Conservation (phyloP, 345 rosid genomes). For the Viola odorata region DNA sequence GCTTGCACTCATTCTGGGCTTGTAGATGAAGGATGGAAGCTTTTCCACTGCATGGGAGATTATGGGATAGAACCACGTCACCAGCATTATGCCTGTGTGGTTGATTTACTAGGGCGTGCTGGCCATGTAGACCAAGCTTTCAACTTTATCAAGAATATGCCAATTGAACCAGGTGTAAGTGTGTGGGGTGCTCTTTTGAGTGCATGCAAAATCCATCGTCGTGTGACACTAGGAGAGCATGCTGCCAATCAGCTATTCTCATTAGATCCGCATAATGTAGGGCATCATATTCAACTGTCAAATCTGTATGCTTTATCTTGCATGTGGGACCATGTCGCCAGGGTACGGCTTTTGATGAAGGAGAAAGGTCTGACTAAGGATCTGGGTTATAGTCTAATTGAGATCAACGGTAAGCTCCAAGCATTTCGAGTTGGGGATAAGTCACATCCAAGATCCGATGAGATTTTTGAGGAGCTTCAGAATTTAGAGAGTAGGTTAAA, state of each 20-base stretch:
- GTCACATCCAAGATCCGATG: constrained; percentile 44
- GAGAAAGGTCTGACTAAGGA: constrained; percentile 56
- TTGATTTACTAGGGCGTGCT: constrained; percentile 71
- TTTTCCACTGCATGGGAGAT: constrained; percentile 52
- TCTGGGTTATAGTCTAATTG: constrained; percentile 53
- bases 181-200: constrained; percentile 68
- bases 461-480: constrained; percentile 40
- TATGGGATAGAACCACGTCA: constrained; percentile 48
- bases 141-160: constrained; percentile 49
- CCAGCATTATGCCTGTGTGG: constrained; percentile 65
- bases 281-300: constrained; percentile 68
- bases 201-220: constrained; percentile 61
- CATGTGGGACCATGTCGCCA: constrained; percentile 52
- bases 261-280: constrained; percentile 50
- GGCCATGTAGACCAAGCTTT: constrained; percentile 54
- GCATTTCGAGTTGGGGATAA: constrained; percentile 60
- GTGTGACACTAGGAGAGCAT: constrained; percentile 52
- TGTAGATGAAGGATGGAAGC: constrained; percentile 60
- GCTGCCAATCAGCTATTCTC: constrained; percentile 60
- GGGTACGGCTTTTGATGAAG: constrained; percentile 49
- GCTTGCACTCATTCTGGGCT: constrained; percentile 70
- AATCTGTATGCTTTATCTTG: constrained; percentile 63
- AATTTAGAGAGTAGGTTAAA: constrained; percentile 48
- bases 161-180: constrained; percentile 50
- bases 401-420: constrained; percentile 47